Evolutionary conservation across 345 rosid genomes (phyloP).

Genomic region (Hevea brasiliensis): DNA sequence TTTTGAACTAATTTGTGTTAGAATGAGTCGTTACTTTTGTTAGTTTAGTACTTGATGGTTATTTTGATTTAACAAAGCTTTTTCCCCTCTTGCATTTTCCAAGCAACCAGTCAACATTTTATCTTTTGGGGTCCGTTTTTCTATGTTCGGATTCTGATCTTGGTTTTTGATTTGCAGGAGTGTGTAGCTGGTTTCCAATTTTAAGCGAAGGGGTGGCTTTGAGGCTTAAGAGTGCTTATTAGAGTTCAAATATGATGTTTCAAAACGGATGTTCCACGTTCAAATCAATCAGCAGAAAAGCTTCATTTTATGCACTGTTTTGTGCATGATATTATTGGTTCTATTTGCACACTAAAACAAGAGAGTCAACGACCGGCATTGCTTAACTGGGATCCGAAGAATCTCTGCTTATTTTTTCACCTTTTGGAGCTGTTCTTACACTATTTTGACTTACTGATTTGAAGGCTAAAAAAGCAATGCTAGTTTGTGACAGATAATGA

Average conservation of each 20-base stretch:
- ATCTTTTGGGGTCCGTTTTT: neutral
- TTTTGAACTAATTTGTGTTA: neutral
- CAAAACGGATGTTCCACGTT: constrained; percentile 17
- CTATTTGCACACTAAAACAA: constrained; percentile 27
- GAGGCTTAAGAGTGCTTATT: constrained; percentile 22
- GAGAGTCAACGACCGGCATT: constrained; percentile 15
- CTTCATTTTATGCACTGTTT: constrained; percentile 10
- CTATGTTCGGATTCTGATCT: constrained; percentile 2
- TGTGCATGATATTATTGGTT: constrained; percentile 25
- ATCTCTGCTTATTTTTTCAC: neutral
- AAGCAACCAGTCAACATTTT: constrained; percentile 9
- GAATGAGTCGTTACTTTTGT: too few species aligned
- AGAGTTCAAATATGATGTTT: constrained; percentile 18
- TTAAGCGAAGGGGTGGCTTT: constrained; percentile 8
- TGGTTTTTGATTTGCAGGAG: constrained; percentile 24
- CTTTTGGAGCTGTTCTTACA: constrained; percentile 29
- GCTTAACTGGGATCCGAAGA: constrained; percentile 32
- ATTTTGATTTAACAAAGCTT: neutral
- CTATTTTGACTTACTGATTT: constrained; percentile 40
- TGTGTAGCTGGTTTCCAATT: neutral
- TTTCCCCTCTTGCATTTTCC: constrained; percentile 20
- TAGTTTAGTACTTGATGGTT: too few species aligned
- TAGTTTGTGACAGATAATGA: constrained; percentile 16
- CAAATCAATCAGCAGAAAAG: constrained; percentile 22
- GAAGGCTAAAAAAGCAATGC: constrained; percentile 30